Evolutionary conservation across 805 yeast genomes (phyloP).

Genomic region (Candida cerambycidarum): DNA sequence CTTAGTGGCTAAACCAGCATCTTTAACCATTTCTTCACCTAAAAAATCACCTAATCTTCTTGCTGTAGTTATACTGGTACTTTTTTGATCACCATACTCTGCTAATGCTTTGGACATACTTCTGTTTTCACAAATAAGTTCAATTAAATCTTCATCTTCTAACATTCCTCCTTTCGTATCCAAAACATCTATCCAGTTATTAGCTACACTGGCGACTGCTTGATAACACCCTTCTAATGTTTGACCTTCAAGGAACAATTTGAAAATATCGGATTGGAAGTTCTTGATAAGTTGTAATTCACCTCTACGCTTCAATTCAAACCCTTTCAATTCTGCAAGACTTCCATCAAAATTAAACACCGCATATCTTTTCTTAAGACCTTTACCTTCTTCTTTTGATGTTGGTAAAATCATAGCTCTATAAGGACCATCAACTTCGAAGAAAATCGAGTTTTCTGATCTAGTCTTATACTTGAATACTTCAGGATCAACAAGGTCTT

Average conservation of each 20-base stretch:
- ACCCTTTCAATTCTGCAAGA: slow-evolving; percentile 93
- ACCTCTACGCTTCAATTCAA: slow-evolving; percentile 95
- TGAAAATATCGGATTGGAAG: slow-evolving; percentile 92
- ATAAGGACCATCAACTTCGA: slow-evolving; percentile 98
- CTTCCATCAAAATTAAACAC: slow-evolving; percentile 95
- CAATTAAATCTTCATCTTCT: slow-evolving; percentile 92
- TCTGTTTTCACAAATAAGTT: slow-evolving; percentile 92
- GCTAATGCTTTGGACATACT: slow-evolving; percentile 89
- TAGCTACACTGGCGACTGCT: slow-evolving; percentile 90
- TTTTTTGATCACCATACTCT: slow-evolving; percentile 87
- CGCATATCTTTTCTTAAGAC: slow-evolving; percentile 93
- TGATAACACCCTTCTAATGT: slow-evolving; percentile 77
- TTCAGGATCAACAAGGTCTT: slow-evolving; percentile 72
- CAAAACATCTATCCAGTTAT: slow-evolving; percentile 92
- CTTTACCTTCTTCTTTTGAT: slow-evolving; percentile 96
- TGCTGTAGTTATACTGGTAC: slow-evolving; percentile 96
- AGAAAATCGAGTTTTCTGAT: slow-evolving; percentile 92
- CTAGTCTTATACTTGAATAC: slow-evolving; percentile 68
- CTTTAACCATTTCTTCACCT: slow-evolving; percentile 95
- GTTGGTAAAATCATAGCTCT: slow-evolving; percentile 97
- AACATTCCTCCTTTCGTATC: slow-evolving; percentile 83
- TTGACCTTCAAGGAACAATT: slow-evolving; percentile 83
- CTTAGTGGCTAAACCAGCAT: slow-evolving; percentile 92
- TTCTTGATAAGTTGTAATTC: slow-evolving; percentile 90
- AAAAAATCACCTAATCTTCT: slow-evolving; percentile 88